Percentiles rank a stretch among this genome's conserved stretches.
Evolutionary conservation across 306 rosid genomes (phyloP).

Genomic region (Fagus crenata): DNA sequence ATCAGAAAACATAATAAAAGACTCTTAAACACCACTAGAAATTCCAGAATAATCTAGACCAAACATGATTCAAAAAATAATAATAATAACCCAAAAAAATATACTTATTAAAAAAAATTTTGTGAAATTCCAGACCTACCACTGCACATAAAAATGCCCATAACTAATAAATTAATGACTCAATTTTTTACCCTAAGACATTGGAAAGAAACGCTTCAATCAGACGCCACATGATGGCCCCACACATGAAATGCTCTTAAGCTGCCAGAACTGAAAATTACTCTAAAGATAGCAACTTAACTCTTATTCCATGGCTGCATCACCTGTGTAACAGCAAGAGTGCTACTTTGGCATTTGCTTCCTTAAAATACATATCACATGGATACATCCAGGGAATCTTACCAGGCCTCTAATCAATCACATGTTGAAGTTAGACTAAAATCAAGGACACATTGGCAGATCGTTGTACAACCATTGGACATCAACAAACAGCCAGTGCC

Average conservation of each 20-base stretch:
- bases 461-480: not conserved
- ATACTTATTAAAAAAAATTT: no score
- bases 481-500: not conserved
- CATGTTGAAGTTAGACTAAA: no score
- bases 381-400: not conserved
- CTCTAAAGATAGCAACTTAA: not conserved
- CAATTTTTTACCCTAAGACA: not conserved
- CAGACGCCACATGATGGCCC: not conserved
- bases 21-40: not conserved
- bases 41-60: not conserved
- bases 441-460: not conserved
- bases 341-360: not conserved
- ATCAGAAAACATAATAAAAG: not conserved
- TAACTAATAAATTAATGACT: no score
- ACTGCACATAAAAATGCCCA: not conserved
- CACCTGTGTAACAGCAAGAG: not conserved
- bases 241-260: not conserved
- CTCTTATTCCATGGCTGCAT: not conserved
- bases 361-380: not conserved
- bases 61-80: no score
- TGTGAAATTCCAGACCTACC: not conserved
- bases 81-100: not conserved
- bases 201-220: not conserved
- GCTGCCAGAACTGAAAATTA: not conserved
- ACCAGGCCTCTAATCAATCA: no score